Evolutionary conservation across 106 monocot genomes (phyloP).

Genomic region (Phalaenopsis equestris): DNA sequence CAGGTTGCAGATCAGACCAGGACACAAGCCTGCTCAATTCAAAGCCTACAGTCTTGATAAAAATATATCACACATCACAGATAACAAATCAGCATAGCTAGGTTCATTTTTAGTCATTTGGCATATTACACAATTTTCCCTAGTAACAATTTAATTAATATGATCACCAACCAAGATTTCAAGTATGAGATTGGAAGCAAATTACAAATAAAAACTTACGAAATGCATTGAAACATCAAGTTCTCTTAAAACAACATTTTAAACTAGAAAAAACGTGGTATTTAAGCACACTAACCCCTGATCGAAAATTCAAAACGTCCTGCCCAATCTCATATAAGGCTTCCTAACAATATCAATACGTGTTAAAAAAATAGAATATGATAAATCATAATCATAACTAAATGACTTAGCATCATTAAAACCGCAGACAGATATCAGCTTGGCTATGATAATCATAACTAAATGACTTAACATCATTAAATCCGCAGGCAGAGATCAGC

Average conservation of each 20-base stretch:
- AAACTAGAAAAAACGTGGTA: not conserved
- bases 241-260: too few relatives aligned
- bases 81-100: too few relatives aligned
- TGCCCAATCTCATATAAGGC: not conserved
- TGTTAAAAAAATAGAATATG: not conserved
- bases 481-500: not conserved
- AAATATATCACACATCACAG: not conserved
- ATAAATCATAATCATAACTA: not conserved
- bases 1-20: conserved; percentile 69
- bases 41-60: not conserved
- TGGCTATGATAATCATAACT: too few relatives aligned
- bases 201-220: not conserved
- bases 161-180: not conserved
- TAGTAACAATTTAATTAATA: not conserved
- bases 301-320: not conserved
- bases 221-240: not conserved
- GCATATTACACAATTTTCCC: too few relatives aligned
- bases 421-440: too few relatives aligned
- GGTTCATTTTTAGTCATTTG: too few relatives aligned
- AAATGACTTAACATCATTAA: not conserved
- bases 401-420: too few relatives aligned
- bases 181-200: not conserved
- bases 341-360: not conserved
- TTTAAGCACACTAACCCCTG: not conserved
- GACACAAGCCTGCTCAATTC: not conserved